phyloP scores from a whole-genome alignment of 495 filamentous ascomycete genomes.

The Aspergillus hancockii region DNA sequence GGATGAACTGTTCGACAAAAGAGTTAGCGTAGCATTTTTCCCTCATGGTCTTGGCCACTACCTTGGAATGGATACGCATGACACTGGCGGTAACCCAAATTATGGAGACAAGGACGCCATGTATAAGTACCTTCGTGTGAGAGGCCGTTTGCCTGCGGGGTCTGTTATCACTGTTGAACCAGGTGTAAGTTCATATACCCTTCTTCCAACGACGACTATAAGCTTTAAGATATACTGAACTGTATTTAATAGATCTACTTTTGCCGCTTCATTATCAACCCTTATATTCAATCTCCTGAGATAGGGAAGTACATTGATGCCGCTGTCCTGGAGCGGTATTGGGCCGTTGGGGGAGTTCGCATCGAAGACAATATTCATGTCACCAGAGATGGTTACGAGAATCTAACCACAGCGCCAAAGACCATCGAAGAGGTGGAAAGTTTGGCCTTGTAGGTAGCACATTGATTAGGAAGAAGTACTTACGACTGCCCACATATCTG shows the following conservation, averaged over 20 bases:
- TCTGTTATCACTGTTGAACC: conserved; percentile 90
- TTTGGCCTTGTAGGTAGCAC: conserved; percentile 22
- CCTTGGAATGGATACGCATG: conserved; percentile 93
- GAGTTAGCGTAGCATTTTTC: conserved; percentile 85
- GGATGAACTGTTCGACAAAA: conserved; percentile 70
- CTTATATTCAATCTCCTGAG: conserved; percentile 69
- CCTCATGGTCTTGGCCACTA: conserved; percentile 93
- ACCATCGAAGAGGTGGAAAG: conserved; percentile 69
- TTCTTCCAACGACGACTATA: neutral
- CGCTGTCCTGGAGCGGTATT: conserved; percentile 75
- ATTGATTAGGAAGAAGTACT: neutral
- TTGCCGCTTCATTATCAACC: conserved; percentile 87
- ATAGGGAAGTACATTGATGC: conserved; percentile 73
- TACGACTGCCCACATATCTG: neutral
- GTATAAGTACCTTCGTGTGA: conserved; percentile 83
- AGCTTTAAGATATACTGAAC: conserved; percentile 12
- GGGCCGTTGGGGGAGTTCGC: conserved; percentile 85
- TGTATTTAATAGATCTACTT: conserved; percentile 72
- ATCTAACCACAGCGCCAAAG: conserved; percentile 78
- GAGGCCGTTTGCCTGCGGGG: conserved; percentile 71
- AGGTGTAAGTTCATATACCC: conserved; percentile 55
- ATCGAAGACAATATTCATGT: conserved; percentile 79
- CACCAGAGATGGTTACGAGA: conserved; percentile 73
- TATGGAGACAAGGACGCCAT: conserved; percentile 81
- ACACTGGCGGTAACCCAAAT: conserved; percentile 84